Evolutionary conservation across 306 rosid genomes (phyloP).

Genomic region (Lathyrus aphaca): DNA sequence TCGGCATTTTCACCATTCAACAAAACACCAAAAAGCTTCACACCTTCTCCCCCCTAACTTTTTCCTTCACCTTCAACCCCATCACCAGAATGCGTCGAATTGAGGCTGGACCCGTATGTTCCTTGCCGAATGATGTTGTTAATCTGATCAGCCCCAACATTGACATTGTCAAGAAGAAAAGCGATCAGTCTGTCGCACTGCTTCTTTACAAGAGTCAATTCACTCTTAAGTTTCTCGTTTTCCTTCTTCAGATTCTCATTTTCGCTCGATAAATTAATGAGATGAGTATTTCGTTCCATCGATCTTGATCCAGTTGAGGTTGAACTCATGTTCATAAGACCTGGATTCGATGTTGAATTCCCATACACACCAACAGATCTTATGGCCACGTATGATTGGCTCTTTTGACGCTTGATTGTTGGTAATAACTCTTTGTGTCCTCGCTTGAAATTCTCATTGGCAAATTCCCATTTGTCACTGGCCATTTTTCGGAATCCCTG

Average conservation of each 20-base stretch:
- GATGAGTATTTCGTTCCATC: constrained; percentile 44
- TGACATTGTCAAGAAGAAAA: constrained; percentile 53
- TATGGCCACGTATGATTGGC: background rate
- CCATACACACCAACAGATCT: constrained; percentile 50
- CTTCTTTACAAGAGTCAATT: constrained; percentile 60
- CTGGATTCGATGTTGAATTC: constrained; percentile 52
- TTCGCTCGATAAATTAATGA: constrained; percentile 57
- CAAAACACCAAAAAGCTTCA: constrained; percentile 95
- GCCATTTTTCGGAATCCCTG: constrained; percentile 90
- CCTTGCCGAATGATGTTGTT: constrained; percentile 57
- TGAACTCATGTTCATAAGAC: constrained; percentile 76
- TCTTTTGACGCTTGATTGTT: constrained; percentile 73
- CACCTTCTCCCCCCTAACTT: background rate
- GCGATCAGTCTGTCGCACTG: constrained; percentile 66
- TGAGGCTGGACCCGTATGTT: constrained; percentile 48
- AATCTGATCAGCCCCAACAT: constrained; percentile 70
- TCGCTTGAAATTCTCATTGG: constrained; percentile 74
- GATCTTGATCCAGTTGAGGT: constrained; percentile 71
- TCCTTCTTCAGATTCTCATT: constrained; percentile 69
- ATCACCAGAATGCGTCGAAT: constrained; percentile 31
- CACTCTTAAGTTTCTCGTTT: constrained; percentile 64
- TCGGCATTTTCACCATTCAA: constrained; percentile 47
- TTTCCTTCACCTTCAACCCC: constrained; percentile 40
- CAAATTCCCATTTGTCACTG: constrained; percentile 94
- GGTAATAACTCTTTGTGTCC: constrained; percentile 62